A percentile compares a stretch with the other conserved stretches of the same genome.
Evolutionary conservation across 2,329 filamentous ascomycete genomes (phyloP).

Genomic region (Hawksworthiomyces lignivorus): DNA sequence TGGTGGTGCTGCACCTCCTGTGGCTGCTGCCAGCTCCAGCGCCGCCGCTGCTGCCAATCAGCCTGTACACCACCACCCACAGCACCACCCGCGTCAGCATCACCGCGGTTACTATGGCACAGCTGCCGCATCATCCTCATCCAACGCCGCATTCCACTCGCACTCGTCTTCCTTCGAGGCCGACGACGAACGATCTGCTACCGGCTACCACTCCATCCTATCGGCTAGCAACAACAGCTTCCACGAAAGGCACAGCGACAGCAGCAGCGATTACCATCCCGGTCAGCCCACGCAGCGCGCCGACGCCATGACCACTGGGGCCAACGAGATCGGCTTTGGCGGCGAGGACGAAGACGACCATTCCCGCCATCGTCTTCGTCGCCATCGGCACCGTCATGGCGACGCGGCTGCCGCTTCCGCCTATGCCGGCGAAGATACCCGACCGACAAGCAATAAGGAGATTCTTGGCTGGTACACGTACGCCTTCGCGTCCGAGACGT

Average conservation of each 20-base stretch:
- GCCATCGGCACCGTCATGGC: conserved; percentile 30
- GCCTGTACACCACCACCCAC: no score
- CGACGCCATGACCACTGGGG: conserved; percentile 5
- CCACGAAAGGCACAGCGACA: not conserved
- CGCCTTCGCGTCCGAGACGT: conserved; percentile 92
- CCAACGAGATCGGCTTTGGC: not conserved
- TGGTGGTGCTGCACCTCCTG: not conserved
- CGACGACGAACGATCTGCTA: conserved; percentile 58
- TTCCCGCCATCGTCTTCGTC: conserved; percentile 16
- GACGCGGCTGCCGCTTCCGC: conserved; percentile 31
- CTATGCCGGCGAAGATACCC: conserved; percentile 77
- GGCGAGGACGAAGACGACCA: conserved; percentile 1
- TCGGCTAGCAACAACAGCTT: conserved; percentile 4
- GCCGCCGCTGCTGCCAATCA: conserved; percentile 16
- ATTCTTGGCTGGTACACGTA: conserved; percentile 93
- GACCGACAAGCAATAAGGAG: conserved; percentile 83
- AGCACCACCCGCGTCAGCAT: conserved; percentile 31
- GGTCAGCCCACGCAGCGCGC: not conserved
- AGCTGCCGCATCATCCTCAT: conserved; percentile 15
- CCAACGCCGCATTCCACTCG: conserved; percentile 42
- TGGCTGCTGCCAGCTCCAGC: conserved; percentile 3
- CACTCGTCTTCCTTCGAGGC: conserved; percentile 59
- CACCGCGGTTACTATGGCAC: conserved; percentile 1
- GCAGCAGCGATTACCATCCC: conserved; percentile 4
- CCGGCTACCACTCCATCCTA: conserved; percentile 15